Evolutionary conservation across 345 rosid species (phyloP).

Genomic region (Trapa bicornis): DNA sequence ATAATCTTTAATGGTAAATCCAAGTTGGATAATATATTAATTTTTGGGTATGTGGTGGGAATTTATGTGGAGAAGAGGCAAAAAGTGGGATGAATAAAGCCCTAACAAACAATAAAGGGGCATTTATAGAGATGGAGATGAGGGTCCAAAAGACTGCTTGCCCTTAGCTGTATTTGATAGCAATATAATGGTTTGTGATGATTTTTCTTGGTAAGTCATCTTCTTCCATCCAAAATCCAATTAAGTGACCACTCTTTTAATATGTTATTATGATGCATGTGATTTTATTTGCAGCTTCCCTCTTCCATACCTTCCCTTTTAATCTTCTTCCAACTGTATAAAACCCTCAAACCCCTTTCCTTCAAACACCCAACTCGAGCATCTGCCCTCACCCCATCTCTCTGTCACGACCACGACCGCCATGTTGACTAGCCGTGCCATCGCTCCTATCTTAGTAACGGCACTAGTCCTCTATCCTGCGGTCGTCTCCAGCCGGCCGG

Average conservation of each 20-base stretch:
- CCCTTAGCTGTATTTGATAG: slow-evolving; percentile 75
- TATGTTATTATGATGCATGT: not conserved
- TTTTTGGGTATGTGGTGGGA: not conserved
- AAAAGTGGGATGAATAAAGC: not conserved
- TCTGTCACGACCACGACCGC: not conserved
- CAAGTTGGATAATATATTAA: too few species aligned
- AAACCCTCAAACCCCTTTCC: slow-evolving; percentile 5
- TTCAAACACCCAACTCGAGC: not conserved
- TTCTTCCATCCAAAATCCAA: too few species aligned
- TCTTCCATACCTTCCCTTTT: slow-evolving; percentile 1
- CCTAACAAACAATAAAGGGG: not conserved
- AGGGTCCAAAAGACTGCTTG: slow-evolving; percentile 54
- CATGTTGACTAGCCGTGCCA: not conserved
- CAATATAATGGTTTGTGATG: slow-evolving; percentile 3
- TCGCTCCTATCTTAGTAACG: not conserved
- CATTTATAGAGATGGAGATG: slow-evolving; percentile 1
- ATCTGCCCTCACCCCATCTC: too few species aligned
- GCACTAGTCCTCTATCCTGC: not conserved
- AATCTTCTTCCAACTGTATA: slow-evolving; percentile 12
- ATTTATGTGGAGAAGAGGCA: not conserved
- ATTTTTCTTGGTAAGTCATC: too few species aligned
- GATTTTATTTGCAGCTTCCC: slow-evolving; percentile 19
- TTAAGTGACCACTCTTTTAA: too few species aligned
- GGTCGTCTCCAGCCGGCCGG: slow-evolving; percentile 35
- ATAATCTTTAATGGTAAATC: too few species aligned